Evolutionary conservation across 176 grass and related monocot genomes (phyloP).

Genomic region (Oryza meridionalis): DNA sequence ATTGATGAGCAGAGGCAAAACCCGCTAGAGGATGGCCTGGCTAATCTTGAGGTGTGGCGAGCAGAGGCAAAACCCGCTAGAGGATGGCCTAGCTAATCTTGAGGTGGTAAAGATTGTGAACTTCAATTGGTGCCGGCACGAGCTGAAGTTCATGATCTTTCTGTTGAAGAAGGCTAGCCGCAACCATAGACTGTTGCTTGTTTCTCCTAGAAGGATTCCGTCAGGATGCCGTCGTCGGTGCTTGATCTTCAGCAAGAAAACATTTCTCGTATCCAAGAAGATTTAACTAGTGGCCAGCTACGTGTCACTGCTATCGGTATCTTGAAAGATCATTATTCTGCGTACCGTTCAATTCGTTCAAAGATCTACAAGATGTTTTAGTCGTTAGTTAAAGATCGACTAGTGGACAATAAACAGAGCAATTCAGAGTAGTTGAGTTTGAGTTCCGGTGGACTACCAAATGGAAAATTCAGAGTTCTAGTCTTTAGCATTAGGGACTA

Average conservation of each 20-base stretch:
- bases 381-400: not conserved
- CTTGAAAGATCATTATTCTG: not conserved
- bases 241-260: not conserved
- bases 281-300: not conserved
- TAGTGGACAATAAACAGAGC: too few relatives aligned
- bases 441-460: too few relatives aligned
- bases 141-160: constrained; percentile 21
- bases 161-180: constrained; percentile 24
- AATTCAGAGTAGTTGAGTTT: not conserved
- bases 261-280: not conserved
- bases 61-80: not conserved
- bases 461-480: too few relatives aligned
- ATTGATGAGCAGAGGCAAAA: not conserved
- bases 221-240: too few relatives aligned
- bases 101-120: constrained; percentile 2
- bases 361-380: not conserved
- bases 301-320: not conserved
- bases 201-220: not conserved
- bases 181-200: not conserved
- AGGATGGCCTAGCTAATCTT: constrained; percentile 22
- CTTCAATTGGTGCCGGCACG: not conserved
- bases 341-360: not conserved
- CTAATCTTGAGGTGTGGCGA: constrained; percentile 6
- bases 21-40: not conserved
- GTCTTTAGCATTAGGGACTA: too few relatives aligned